A percentile compares a stretch with the other conserved stretches of the same genome.
phyloP scores from a whole-genome alignment of 2,329 filamentous ascomycete genomes.

The Talaromyces sp. region DNA sequence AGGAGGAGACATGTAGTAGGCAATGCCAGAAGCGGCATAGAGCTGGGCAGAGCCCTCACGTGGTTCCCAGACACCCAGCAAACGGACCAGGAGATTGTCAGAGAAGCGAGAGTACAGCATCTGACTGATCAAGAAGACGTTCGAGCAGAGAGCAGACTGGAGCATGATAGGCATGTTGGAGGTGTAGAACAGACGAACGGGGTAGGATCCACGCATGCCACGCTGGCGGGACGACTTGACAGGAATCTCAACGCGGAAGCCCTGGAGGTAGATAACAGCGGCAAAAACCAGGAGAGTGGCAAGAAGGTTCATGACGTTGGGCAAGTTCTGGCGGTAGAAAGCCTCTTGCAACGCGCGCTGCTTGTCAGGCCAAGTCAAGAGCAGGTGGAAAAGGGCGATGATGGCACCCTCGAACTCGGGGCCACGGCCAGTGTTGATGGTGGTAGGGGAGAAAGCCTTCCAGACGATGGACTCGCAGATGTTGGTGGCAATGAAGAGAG shows the following conservation, averaged over 20 bases:
- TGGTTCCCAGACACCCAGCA: slow-evolving; percentile 97
- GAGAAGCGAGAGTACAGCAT: slow-evolving; percentile 99
- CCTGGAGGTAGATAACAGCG: slow-evolving; percentile 97
- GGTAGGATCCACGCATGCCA: slow-evolving; percentile 96
- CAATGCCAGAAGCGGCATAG: slow-evolving; percentile 83
- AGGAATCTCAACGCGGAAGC: slow-evolving; percentile 99
- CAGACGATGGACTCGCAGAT: slow-evolving; percentile 99
- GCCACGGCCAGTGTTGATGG: slow-evolving; percentile 97
- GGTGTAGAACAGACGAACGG: slow-evolving; percentile 98
- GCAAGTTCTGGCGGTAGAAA: slow-evolving; percentile 98
- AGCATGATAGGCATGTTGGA: slow-evolving; percentile 99
- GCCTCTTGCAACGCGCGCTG: slow-evolving; percentile 96
- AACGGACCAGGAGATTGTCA: slow-evolving; percentile 94
- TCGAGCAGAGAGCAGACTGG: slow-evolving; percentile 96
- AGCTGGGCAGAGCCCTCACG: slow-evolving; percentile 92
- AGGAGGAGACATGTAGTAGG: slow-evolving; percentile 99
- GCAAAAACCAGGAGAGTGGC: slow-evolving; percentile 90
- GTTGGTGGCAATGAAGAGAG: slow-evolving; percentile 99
- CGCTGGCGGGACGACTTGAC: slow-evolving; percentile 99
- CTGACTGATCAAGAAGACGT: slow-evolving; percentile 98
- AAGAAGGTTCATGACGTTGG: slow-evolving; percentile 98
- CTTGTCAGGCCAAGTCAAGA: slow-evolving; percentile 99
- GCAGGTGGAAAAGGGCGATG: slow-evolving; percentile 94
- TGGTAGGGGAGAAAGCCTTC: slow-evolving; percentile 99
- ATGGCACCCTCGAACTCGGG: slow-evolving; percentile 99